These are phyloP conservation scores for Termitomyces titanicus DNA, from an alignment of 768 basidiomycete genomes.

Conservation along the genomic window DNA sequence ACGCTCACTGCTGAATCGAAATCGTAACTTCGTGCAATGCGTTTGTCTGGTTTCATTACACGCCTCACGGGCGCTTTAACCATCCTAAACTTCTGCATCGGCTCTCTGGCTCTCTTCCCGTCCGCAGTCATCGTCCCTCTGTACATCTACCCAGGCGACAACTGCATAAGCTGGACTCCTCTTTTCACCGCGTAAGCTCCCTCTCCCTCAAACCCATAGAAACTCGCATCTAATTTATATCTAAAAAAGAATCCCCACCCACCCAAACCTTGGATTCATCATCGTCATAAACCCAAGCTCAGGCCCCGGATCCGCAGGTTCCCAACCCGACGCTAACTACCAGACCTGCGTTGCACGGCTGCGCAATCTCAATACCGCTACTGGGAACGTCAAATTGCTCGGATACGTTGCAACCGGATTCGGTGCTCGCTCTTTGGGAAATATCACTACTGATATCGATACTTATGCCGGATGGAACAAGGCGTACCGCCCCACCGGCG, in stretches of 20 bases:
- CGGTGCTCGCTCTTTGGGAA: conserved; percentile 14
- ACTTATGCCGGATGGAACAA: conserved; percentile 27
- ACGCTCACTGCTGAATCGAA: neutral
- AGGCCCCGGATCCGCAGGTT: conserved; percentile 23
- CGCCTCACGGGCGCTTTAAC: neutral
- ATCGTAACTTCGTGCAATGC: neutral
- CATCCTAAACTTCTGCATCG: neutral
- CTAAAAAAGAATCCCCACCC: conserved; percentile 20
- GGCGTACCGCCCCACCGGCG: conserved; percentile 27
- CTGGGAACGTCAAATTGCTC: conserved; percentile 24
- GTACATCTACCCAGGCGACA: conserved; percentile 26
- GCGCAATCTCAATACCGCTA: conserved; percentile 2
- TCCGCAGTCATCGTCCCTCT: conserved; percentile 28
- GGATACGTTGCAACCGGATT: conserved; percentile 29
- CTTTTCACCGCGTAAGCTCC: conserved; percentile 20
- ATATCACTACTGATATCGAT: conserved; percentile 24
- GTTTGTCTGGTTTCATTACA: neutral
- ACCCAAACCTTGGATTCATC: conserved; percentile 25
- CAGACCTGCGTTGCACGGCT: conserved; percentile 25
- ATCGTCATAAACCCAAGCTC: conserved; percentile 29
- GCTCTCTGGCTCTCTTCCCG: conserved; percentile 4
- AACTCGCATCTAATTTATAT: neutral
- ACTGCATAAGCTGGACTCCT: conserved; percentile 23
- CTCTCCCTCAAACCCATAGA: neutral
- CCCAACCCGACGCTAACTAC: conserved; percentile 27